phyloP scores from a whole-genome alignment of 202 grass and related monocot species.

The Tripidium arundinaceum region DNA sequence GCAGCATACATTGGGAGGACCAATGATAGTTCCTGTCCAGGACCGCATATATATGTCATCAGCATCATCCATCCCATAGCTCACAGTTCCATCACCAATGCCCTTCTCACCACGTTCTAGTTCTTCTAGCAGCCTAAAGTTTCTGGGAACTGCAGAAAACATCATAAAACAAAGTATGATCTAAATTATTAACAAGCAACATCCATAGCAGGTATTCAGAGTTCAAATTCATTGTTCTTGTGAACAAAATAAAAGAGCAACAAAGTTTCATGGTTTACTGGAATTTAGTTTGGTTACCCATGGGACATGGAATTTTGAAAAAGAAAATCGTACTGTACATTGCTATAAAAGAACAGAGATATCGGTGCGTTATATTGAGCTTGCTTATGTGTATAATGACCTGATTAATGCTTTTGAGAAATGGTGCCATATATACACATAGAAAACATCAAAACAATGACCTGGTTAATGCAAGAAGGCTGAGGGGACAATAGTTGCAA shows the following conservation, averaged over 20 bases:
- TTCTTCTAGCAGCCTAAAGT: slow-evolving; percentile 78
- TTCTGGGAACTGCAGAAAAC: slow-evolving; percentile 65
- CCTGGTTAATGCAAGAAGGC: neutral
- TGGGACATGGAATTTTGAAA: neutral
- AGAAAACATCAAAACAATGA: slow-evolving; percentile 17
- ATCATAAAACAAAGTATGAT: slow-evolving; percentile 20
- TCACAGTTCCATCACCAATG: slow-evolving; percentile 78
- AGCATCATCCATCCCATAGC: slow-evolving; percentile 85
- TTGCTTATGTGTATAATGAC: neutral
- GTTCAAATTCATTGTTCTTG: neutral
- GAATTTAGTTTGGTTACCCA: neutral
- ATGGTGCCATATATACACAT: neutral
- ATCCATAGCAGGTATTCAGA: neutral
- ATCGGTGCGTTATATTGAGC: neutral
- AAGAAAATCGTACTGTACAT: neutral
- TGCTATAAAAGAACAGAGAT: neutral
- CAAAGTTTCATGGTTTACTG: neutral
- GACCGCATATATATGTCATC: slow-evolving; percentile 81
- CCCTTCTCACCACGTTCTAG: slow-evolving; percentile 80
- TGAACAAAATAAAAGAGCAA: neutral
- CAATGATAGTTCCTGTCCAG: slow-evolving; percentile 85
- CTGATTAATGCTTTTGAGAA: neutral
- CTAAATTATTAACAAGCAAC: slow-evolving; percentile 2
- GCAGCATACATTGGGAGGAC: slow-evolving; percentile 59
- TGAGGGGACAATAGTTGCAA: neutral